Evolutionary conservation across 768 basidiomycete genomes (phyloP), one percentile per base, ranked within the genome.

Genomic region (Hortiboletus campestris): DNA sequence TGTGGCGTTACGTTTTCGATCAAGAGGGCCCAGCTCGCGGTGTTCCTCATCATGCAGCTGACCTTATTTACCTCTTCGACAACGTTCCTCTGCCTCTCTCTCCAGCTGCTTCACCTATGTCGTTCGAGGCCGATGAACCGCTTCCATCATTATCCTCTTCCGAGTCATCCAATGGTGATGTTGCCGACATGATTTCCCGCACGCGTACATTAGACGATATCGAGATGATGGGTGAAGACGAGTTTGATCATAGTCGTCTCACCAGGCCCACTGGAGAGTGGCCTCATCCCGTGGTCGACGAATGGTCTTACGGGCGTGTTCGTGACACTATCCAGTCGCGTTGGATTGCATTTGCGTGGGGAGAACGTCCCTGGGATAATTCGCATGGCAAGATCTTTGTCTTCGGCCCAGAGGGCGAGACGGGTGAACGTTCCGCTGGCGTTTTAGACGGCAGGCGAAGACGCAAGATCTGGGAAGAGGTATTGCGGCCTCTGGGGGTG

Each of bases 1-100:
- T 89, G 6, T 91, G 84, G 84, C 79, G 89, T 54, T 91, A 88
- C 62, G 83, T 89, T 17, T 91, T 91, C 65, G 89, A 91, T 70
- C 89, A 91, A 72, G 89, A 89, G 62, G 82, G 85, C 1, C 86
- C 88, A 10, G 74, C 78, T 22, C 77, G 82, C 45, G 82, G 83
- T 14, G 67, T 82, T 19, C 82, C 88, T 2, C 88, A 89, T 64
- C 86, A 90, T 65, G 83, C 80, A 1, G 82, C 83, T 1, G 89
- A 91, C 67, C 72, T 91, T 42, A 78, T 88, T 53, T 91, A 91
- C 68, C 78, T 91, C 47, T 91, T 91, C 70, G 89, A 89, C 72
- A 90, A 83, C 58, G 79, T 85, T 31, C 84, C 86, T 9, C 74
- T 84, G 1, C 82, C 84, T 19, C 69, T 75, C 12, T 67, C 70